Percentiles rank a stretch among this genome's conserved stretches.
These are phyloP conservation scores for Pyricularia pennisetigena DNA, from an alignment of 2,329 filamentous ascomycete genomes.

Conservation along the genomic window DNA sequence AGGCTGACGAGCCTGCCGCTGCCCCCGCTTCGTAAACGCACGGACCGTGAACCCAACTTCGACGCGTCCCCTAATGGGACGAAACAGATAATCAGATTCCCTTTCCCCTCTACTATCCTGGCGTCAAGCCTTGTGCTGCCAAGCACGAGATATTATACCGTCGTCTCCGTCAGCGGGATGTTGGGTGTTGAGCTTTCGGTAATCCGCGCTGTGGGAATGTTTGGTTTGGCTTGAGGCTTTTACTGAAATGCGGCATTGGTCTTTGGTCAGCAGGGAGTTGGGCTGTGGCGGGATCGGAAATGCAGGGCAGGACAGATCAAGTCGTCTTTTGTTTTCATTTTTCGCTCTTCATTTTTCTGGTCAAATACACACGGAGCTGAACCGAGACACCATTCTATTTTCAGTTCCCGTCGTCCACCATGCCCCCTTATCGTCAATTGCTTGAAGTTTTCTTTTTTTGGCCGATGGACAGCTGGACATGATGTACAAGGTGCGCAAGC, in stretches of 20 bases:
- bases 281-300: background rate
- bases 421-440: background rate
- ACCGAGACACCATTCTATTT: background rate
- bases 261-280: conserved; percentile 3
- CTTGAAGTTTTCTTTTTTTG: background rate
- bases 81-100: background rate
- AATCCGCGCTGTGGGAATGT: background rate
- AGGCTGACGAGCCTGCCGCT: conserved; percentile 27
- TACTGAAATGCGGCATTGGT: conserved; percentile 13
- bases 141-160: background rate
- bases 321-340: background rate
- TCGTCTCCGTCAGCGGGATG: background rate
- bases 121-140: background rate
- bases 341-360: background rate
- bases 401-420: background rate
- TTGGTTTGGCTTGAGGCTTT: conserved; percentile 10
- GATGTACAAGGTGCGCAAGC: background rate
- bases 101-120: background rate
- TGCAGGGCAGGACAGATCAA: conserved; percentile 3
- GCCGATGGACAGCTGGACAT: background rate
- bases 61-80: background rate
- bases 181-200: conserved; percentile 3
- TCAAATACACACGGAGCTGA: conserved; percentile 4
- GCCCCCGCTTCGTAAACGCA: conserved; percentile 42
- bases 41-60: background rate